A percentile compares a stretch with the other conserved stretches of the same genome.
phyloP scores from a whole-genome alignment of 23 red algal species.

The Chondrus crispus region DNA sequence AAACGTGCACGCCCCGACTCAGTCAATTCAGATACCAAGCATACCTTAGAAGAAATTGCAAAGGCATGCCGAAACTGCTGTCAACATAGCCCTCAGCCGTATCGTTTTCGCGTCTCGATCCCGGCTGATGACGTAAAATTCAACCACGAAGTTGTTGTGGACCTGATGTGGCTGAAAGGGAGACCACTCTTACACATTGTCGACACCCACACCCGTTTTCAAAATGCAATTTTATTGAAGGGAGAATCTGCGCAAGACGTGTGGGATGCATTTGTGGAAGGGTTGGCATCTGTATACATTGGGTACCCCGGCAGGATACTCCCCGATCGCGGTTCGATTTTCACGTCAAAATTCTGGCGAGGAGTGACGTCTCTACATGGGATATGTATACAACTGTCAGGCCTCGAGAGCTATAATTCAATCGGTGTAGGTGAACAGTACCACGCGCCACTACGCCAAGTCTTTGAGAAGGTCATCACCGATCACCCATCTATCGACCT shows the following conservation, averaged over 20 bases:
- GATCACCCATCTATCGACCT: background rate
- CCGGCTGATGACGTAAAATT: background rate
- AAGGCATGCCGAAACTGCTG: background rate
- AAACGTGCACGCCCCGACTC: background rate
- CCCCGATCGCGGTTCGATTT: background rate
- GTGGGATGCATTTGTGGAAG: constrained; percentile 3
- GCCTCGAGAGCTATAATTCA: constrained; percentile 31
- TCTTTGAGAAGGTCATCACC: background rate
- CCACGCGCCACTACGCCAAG: background rate
- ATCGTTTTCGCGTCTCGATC: background rate
- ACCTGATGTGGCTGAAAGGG: background rate
- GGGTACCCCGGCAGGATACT: background rate
- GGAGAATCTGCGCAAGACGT: background rate
- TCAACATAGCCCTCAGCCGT: background rate
- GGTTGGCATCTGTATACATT: background rate
- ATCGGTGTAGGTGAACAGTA: constrained; percentile 2
- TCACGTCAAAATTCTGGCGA: constrained; percentile 1
- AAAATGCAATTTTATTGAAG: background rate
- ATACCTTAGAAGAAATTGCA: background rate
- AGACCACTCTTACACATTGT: background rate
- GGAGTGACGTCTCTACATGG: background rate
- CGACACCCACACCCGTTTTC: background rate
- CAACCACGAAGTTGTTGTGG: background rate
- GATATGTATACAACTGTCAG: background rate
- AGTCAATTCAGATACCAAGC: background rate